Percentiles rank a stretch among this genome's conserved stretches.
These are phyloP conservation scores for Austropuccinia psidii DNA, from an alignment of 1,284 basidiomycete genomes.

Conservation along the genomic window DNA sequence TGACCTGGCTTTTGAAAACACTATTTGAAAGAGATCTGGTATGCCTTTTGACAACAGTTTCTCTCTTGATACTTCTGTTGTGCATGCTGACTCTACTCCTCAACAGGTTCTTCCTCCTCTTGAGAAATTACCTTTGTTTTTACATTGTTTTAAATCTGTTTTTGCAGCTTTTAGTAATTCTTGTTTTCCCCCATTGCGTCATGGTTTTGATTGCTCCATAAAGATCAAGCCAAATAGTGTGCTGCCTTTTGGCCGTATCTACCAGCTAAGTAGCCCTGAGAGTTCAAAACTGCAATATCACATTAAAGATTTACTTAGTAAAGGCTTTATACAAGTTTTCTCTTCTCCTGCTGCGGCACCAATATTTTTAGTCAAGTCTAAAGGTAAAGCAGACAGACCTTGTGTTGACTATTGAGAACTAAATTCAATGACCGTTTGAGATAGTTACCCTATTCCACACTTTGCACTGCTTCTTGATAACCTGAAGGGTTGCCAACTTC, in stretches of 20 bases:
- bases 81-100: too few species aligned
- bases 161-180: too few species aligned
- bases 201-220: too few species aligned
- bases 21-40: too few species aligned
- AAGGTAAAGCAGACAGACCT: conserved; percentile 36
- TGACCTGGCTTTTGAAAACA: too few species aligned
- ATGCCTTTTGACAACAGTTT: too few species aligned
- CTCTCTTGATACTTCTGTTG: too few species aligned
- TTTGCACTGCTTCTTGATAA: not conserved
- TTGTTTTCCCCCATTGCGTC: too few species aligned
- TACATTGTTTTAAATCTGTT: too few species aligned
- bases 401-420: conserved; percentile 37
- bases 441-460: conserved; percentile 23
- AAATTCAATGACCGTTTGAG: conserved; percentile 38
- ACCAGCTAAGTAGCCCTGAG: not conserved
- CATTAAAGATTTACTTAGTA: not conserved
- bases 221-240: not conserved
- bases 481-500: not conserved
- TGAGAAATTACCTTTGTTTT: too few species aligned
- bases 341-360: conserved; percentile 22
- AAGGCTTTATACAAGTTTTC: not conserved
- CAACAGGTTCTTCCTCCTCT: too few species aligned
- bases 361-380: conserved; percentile 36
- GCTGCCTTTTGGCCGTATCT: not conserved
- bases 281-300: not conserved